Conservation (phyloP, 1,284 basidiomycete genomes). For the Pseudozyma hubeiensis region DNA sequence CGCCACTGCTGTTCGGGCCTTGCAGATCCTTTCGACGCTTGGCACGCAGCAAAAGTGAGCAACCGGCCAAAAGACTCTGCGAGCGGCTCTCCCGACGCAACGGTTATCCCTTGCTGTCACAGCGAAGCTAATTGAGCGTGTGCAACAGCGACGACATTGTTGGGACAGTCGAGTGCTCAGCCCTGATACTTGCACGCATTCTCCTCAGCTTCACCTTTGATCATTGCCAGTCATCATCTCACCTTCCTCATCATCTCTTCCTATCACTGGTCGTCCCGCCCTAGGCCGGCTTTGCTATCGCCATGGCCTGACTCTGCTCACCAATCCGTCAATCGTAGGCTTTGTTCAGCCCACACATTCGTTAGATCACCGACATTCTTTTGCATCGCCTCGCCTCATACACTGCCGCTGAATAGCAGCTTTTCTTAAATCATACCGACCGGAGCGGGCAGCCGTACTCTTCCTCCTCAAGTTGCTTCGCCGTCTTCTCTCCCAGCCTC, state of each 20-base stretch:
- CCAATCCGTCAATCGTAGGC: neutral
- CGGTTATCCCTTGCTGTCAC: too few relatives aligned
- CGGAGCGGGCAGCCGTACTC: too few relatives aligned
- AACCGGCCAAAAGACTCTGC: neutral
- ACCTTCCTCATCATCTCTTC: neutral
- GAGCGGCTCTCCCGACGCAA: neutral
- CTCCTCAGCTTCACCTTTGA: neutral
- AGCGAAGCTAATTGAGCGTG: too few relatives aligned
- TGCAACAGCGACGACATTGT: too few relatives aligned
- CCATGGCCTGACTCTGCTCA: conserved; percentile 1
- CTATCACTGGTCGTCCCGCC: neutral
- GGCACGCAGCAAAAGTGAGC: conserved; percentile 13
- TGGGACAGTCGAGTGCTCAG: too few relatives aligned
- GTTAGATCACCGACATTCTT: conserved; percentile 7
- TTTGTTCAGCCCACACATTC: neutral
- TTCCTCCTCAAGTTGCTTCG: too few relatives aligned
- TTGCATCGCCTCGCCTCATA: conserved; percentile 13
- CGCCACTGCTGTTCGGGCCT: neutral
- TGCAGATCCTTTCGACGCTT: conserved; percentile 20
- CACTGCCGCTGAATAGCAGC: neutral
- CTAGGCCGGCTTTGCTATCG: neutral
- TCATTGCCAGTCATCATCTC: neutral
- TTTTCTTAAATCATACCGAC: neutral
- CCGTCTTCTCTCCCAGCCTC: neutral
- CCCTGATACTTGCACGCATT: too few relatives aligned